These are phyloP conservation scores for Globisporangium recalcitrans DNA, from an alignment of 352 stramenopile species.

Conservation along the genomic window DNA sequence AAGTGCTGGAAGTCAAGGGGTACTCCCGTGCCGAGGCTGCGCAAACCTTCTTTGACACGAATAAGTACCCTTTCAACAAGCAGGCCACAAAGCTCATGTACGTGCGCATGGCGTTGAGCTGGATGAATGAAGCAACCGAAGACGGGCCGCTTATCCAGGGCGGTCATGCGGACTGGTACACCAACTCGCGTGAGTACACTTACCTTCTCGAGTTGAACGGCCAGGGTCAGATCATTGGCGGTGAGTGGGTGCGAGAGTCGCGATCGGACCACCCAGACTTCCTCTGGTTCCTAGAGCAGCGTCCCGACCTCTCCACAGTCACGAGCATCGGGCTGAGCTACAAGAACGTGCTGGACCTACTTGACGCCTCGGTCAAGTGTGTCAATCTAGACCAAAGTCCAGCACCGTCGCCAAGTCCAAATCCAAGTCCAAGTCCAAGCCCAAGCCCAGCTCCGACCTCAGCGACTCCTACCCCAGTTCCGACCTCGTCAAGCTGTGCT, in stretches of 20 bases:
- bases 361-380: slow-evolving; percentile 13
- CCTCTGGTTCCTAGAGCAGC: slow-evolving; percentile 12
- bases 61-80: slow-evolving; percentile 20
- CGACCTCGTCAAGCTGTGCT: neutral
- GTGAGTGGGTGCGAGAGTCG: slow-evolving; percentile 6
- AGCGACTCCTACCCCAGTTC: slow-evolving; percentile 1
- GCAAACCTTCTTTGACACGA: slow-evolving; percentile 5
- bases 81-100: slow-evolving; percentile 11
- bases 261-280: slow-evolving; percentile 16
- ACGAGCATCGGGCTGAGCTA: slow-evolving; percentile 13
- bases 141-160: slow-evolving; percentile 8
- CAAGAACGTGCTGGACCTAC: slow-evolving; percentile 1
- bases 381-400: neutral
- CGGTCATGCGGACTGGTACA: slow-evolving; percentile 3
- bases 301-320: neutral
- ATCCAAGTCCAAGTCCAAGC: neutral
- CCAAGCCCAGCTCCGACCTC: slow-evolving; percentile 1
- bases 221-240: slow-evolving; percentile 1
- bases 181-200: slow-evolving; percentile 1
- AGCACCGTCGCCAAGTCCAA: neutral
- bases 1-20: slow-evolving; percentile 6
- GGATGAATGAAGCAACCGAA: slow-evolving; percentile 13
- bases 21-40: neutral
- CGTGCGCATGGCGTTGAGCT: slow-evolving; percentile 13
- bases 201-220: slow-evolving; percentile 3